Base-by-base conservation (phyloP, 2,329 filamentous ascomycete species). In the Aspergillus ibericus region DNA sequence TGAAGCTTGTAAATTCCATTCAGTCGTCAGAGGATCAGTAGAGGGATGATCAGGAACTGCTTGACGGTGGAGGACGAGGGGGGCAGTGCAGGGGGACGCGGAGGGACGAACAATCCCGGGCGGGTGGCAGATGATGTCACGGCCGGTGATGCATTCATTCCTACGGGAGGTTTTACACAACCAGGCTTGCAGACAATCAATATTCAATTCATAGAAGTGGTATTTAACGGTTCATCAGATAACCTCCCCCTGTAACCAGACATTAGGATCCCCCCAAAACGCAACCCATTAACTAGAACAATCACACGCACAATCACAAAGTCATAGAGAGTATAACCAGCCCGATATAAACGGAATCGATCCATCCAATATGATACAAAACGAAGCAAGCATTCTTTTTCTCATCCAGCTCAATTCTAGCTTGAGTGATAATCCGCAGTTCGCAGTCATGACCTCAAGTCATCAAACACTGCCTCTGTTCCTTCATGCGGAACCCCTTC, bases 301-400 rank as follows among this genome's bases (percentile, higher is more conserved):
- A 18, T 29, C 16, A 50, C n/a, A 53, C 18, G 1, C 7, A 42
- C 22, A 53, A 44, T 29, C 38, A 34, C 25, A 44, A 20, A n/a
- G 38, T 42, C 25, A 47, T 27, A 29, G 44, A 13, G 15, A n/a
- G 9, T 9, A 29, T 16, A 29, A 5, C 44, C 44, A 48, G 44
- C 44, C 25, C n/a, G 36, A 13, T 13, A 36, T 35, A 50, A 50
- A n/a, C 12, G 15, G 15, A 50, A 40, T 20, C 38, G n/a, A 22
- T 22, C 18, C 25, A n/a, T 16, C 18, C 40, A 22, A 36, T 51
- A 53, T 53, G 51, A 53, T 42, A 53, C 51, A 44, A 44, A 53
- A 53, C 2, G 7, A 38, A 22, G 12, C 10, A 25, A n/a, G n/a
- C n/a, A 15, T 22, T 44, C 13, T 22, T 32, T 15, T 34, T 32